Percentiles rank a stretch among this genome's conserved stretches.
These are phyloP conservation scores for Lichtheimia ramosa DNA, from an alignment of 371 early-diverging fungal species.

Conservation along the genomic window DNA sequence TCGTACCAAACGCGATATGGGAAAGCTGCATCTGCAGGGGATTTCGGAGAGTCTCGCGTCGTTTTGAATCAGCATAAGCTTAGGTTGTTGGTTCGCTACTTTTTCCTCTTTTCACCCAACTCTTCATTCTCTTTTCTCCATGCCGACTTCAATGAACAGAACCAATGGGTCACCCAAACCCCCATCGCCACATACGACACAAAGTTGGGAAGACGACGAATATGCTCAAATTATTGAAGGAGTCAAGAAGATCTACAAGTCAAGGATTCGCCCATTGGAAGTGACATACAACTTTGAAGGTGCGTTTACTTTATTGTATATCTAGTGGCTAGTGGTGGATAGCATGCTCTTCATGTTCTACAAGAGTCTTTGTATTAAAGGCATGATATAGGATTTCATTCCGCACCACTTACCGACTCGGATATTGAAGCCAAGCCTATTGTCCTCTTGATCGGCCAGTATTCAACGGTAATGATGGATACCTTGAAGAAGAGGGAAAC, in stretches of 20 bases:
- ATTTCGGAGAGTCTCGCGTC: not conserved
- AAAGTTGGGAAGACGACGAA: conserved; percentile 36
- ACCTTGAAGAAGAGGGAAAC: no score
- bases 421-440: conserved; percentile 88
- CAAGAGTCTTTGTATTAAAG: no score
- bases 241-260: conserved; percentile 67
- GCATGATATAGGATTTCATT: conserved; percentile 61
- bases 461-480: conserved; percentile 58
- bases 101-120: not conserved
- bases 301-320: not conserved
- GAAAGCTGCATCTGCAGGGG: no score
- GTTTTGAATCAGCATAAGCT: not conserved
- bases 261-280: conserved; percentile 75
- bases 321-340: no score
- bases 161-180: not conserved
- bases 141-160: not conserved
- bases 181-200: conserved; percentile 1
- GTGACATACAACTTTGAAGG: conserved; percentile 77
- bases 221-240: conserved; percentile 63
- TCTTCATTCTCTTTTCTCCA: not conserved
- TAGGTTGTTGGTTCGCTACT: not conserved
- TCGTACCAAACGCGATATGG: no score
- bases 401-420: conserved; percentile 72
- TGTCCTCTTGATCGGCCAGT: conserved; percentile 83
- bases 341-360: no score